Conservation (phyloP, 345 rosid genomes). For the Psidium guajava region DNA sequence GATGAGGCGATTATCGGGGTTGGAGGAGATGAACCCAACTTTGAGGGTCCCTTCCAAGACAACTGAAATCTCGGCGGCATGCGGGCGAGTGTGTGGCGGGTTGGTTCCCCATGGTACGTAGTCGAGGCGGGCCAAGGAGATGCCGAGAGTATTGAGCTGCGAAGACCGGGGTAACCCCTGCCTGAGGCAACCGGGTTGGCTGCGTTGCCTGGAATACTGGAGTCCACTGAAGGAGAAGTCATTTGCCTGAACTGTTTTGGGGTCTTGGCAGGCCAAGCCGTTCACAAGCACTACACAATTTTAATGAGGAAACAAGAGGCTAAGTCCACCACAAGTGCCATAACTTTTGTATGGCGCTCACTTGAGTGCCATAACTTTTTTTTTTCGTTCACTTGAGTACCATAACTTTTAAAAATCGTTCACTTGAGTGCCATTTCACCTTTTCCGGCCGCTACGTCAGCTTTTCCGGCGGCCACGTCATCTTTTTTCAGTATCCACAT, state of each 20-base stretch:
- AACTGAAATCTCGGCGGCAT: accelerated
- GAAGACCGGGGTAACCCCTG: not conserved
- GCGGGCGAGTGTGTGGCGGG: not conserved
- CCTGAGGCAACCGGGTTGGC: not conserved
- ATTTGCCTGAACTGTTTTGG: not conserved
- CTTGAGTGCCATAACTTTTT: no score
- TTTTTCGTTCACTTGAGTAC: no score
- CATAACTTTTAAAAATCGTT: no score
- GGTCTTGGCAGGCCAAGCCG: not conserved
- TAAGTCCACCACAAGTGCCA: no score
- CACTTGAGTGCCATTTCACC: no score
- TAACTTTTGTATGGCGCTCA: no score
- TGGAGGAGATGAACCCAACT: not conserved
- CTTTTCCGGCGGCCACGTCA: no score
- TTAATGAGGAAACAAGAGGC: not conserved
- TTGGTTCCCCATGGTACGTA: not conserved
- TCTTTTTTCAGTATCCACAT: no score
- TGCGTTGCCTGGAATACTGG: not conserved
- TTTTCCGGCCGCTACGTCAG: no score
- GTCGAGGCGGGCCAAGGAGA: not conserved
- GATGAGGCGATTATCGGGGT: not conserved
- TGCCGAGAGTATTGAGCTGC: not conserved
- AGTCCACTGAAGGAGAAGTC: not conserved
- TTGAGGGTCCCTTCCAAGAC: not conserved
- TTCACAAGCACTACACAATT: not conserved